Conservation (phyloP, 2,329 filamentous ascomycete species). For the Trichothecium sympodiale region DNA sequence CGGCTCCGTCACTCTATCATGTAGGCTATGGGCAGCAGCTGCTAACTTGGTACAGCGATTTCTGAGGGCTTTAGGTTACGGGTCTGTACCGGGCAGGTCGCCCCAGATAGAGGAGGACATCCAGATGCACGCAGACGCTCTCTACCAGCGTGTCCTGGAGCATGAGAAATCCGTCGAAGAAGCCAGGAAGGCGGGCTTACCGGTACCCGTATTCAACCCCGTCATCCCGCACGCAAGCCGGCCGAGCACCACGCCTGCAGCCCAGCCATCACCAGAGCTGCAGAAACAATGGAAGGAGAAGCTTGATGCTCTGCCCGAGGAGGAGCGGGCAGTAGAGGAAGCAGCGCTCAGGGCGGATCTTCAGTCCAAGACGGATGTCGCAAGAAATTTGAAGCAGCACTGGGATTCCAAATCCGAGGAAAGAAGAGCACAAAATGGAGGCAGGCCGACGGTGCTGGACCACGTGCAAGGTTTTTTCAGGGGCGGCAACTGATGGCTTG, state of each 20-base stretch:
- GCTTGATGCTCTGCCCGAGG: conserved; percentile 45
- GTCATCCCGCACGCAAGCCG: conserved; percentile 33
- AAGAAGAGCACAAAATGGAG: conserved; percentile 21
- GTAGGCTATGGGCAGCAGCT: background rate
- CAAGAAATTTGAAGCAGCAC: conserved; percentile 40
- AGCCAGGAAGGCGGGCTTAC: conserved; percentile 51
- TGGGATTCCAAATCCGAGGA: conserved; percentile 44
- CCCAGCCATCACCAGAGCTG: conserved; percentile 30
- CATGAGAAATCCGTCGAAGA: conserved; percentile 68
- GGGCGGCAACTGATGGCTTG: background rate
- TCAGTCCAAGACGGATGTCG: conserved; percentile 48
- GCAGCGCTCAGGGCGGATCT: conserved; percentile 52
- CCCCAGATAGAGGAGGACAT: conserved; percentile 70
- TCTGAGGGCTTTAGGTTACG: conserved; percentile 80
- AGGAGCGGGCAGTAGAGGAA: conserved; percentile 51
- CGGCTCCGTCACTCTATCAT: conserved; percentile 12
- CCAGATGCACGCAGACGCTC: conserved; percentile 87
- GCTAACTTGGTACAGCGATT: no score
- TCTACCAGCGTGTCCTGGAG: conserved; percentile 78
- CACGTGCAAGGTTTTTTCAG: background rate
- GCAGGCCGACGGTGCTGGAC: conserved; percentile 7
- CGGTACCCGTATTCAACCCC: conserved; percentile 48
- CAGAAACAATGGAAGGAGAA: conserved; percentile 41
- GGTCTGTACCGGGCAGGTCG: conserved; percentile 54
- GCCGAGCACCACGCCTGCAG: conserved; percentile 27